phyloP scores from a whole-genome alignment of 331 rosid genomes.

The Quercus phellos region DNA sequence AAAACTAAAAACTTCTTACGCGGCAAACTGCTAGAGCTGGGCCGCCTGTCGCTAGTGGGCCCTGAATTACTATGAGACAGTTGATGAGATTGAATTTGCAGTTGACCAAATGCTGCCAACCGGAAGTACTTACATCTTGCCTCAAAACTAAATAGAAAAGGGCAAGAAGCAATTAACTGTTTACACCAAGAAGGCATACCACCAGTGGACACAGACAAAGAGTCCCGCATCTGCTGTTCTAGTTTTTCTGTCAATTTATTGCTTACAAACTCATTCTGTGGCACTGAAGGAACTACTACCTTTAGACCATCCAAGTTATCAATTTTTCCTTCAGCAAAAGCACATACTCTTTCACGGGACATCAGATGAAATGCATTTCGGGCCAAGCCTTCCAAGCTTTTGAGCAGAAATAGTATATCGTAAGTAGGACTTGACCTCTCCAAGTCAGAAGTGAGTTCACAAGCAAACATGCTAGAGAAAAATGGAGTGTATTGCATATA shows the following conservation, averaged over 20 bases:
- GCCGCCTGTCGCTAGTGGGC: conserved; percentile 42
- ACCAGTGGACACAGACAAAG: conserved; percentile 59
- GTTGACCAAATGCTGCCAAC: conserved; percentile 69
- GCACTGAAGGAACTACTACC: conserved; percentile 46
- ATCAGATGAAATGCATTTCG: conserved; percentile 60
- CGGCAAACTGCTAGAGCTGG: conserved; percentile 42
- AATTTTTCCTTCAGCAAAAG: conserved; percentile 76
- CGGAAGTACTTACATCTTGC: conserved; percentile 88
- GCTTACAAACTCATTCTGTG: conserved; percentile 80
- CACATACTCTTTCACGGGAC: conserved; percentile 74
- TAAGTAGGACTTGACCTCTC: conserved; percentile 65
- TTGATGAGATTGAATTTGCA: conserved; percentile 37
- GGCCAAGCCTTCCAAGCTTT: conserved; percentile 75
- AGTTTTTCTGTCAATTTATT: conserved; percentile 86
- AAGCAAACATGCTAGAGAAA: conserved; percentile 54
- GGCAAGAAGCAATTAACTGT: conserved; percentile 71
- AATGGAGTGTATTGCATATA: conserved; percentile 48
- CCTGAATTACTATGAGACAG: conserved; percentile 47
- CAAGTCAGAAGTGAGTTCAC: conserved; percentile 72
- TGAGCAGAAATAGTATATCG: conserved; percentile 68
- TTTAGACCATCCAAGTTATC: conserved; percentile 57
- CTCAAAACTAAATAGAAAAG: conserved; percentile 85
- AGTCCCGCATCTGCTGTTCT: conserved; percentile 93
- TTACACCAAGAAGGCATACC: conserved; percentile 90
- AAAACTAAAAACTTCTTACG: conserved; percentile 79